Evolutionary conservation across 208 protist genomes (phyloP), one percentile per base, ranked within the genome.

Genomic region (Tritrichomonas foetus): DNA sequence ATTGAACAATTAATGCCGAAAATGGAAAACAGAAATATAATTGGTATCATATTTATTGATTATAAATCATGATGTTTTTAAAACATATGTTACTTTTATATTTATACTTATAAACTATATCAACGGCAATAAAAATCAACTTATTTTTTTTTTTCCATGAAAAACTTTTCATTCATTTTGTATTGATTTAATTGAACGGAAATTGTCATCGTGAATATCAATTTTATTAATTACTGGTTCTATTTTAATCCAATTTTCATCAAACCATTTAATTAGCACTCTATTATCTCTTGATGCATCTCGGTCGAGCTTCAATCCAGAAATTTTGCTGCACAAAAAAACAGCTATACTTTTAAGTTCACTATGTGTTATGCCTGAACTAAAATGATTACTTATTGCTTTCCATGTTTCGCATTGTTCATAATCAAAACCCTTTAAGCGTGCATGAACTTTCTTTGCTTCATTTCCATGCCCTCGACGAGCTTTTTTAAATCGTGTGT

Each of bases 221-320:
- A 82, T 82, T n/a, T 50, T 47, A 44, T 82, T 16, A 44, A 89
- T 13, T 20, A 57, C 47, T 39, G 78, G 78, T 11, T 53, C 41
- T 57, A 89, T 89, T 2, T 57, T 16, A 57, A 39, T 57, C 78
- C 78, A 89, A 39, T 89, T 89, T 33, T 89, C 78, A n/a, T 25
- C 47, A 49, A 57, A 89, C 78, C 78, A 89, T 36, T 89, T 89
- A 47, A 57, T 13, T 39, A 89, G 57, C 33, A 89, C 78, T 57
- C 78, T 0, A 36, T 89, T 57, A 89, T 89, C 78, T 61, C 41
- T 0, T n/a, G 41, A 57, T 20, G 78, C 78, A 41, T 89, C 47
- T 53, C 78, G 44, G 39, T 53, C 41, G 57, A 89, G 78, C 44
- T 39, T 53, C 9, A 89, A 33, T 61, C 41, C 8, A 13, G 78